phyloP scores from a whole-genome alignment of 352 stramenopile species.

The Thraustochytrium sp. region DNA sequence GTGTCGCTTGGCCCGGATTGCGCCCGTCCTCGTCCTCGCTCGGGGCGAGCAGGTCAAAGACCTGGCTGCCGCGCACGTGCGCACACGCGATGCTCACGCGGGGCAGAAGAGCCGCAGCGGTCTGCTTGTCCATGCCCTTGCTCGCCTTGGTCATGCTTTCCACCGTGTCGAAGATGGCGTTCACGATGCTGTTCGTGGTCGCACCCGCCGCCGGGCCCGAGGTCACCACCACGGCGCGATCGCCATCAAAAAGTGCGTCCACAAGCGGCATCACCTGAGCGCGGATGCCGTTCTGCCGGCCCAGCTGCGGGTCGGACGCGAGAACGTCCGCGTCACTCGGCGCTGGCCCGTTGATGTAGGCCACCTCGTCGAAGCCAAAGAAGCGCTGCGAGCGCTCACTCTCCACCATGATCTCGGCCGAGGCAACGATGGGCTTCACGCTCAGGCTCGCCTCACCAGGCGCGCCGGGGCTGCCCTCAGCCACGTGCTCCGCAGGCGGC shows the following conservation, averaged over 20 bases:
- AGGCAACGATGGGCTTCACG: neutral
- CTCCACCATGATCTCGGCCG: neutral
- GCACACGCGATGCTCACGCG: neutral
- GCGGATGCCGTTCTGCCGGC: neutral
- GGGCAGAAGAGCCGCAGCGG: neutral
- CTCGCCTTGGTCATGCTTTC: neutral
- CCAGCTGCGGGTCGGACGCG: neutral
- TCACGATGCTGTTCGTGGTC: slow-evolving; percentile 13
- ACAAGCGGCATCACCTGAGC: slow-evolving; percentile 6
- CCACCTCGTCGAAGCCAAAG: slow-evolving; percentile 40
- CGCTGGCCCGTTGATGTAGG: neutral
- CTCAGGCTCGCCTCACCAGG: neutral
- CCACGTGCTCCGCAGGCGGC: neutral
- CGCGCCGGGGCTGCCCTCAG: neutral
- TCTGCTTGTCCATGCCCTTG: neutral
- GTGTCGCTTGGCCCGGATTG: neutral
- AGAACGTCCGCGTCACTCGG: neutral
- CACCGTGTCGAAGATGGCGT: slow-evolving; percentile 1
- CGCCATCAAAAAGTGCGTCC: slow-evolving; percentile 35
- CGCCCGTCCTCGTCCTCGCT: neutral
- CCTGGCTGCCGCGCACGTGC: neutral
- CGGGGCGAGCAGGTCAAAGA: neutral
- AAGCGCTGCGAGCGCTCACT: neutral
- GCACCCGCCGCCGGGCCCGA: neutral
- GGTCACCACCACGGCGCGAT: slow-evolving; percentile 9